Conservation (phyloP, 768 basidiomycete species). For the Lactarius akahatsu region DNA sequence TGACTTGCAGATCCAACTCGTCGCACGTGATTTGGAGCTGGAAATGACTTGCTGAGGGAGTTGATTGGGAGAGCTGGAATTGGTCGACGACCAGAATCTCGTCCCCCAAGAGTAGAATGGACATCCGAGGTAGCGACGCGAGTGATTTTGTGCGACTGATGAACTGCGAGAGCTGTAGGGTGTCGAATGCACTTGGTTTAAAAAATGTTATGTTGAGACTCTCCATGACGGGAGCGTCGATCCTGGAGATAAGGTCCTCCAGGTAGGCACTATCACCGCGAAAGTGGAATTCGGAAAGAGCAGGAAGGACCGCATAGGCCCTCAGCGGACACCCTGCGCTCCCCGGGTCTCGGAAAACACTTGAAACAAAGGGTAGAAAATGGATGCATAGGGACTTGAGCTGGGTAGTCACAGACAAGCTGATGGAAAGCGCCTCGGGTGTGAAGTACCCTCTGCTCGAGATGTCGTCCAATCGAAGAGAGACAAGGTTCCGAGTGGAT, state of each 20-base stretch:
- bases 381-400: constrained; percentile 2
- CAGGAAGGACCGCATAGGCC: neutral
- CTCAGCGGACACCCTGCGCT: neutral
- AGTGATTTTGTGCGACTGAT: constrained; percentile 2
- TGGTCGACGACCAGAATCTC: constrained; percentile 1
- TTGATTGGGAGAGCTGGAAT: neutral
- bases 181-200: neutral
- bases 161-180: constrained; percentile 7
- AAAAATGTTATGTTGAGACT: neutral
- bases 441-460: constrained; percentile 7
- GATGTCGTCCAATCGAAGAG: constrained; percentile 8
- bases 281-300: constrained; percentile 12
- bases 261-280: neutral
- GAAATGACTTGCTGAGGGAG: neutral
- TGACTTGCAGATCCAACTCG: neutral
- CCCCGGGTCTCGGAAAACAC: neutral
- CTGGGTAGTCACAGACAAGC: constrained; percentile 2
- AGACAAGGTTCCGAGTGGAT: constrained; percentile 5
- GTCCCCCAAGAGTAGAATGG: constrained; percentile 4
- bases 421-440: neutral
- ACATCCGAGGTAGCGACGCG: neutral
- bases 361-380: neutral
- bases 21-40: neutral
- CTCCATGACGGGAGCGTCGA: constrained; percentile 2
- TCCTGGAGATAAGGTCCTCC: constrained; percentile 8